Conservation (phyloP, 768 basidiomycete species). For the Coprinellus aureogranulatus region DNA sequence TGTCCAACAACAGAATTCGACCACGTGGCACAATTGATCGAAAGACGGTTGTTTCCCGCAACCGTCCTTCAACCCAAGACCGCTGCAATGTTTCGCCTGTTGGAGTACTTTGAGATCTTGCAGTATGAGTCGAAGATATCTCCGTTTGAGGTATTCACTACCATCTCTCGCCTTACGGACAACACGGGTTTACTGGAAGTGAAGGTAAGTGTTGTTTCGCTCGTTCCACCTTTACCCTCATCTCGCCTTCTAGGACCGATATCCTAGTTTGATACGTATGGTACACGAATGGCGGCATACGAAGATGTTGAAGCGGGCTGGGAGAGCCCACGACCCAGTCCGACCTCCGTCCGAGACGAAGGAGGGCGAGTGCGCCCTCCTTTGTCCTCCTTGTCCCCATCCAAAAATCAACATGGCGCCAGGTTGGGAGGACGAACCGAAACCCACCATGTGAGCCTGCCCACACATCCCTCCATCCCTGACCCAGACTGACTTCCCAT, state of each 20-base stretch:
- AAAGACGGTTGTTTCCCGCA: conserved; percentile 18
- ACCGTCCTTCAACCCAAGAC: conserved; percentile 7
- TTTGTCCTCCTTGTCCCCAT: conserved; percentile 26
- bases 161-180: neutral
- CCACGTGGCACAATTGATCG: conserved; percentile 19
- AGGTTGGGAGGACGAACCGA: conserved; percentile 7
- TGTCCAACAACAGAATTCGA: conserved; percentile 14
- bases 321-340: conserved; percentile 14
- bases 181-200: neutral
- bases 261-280: neutral
- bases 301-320: conserved; percentile 21
- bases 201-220: neutral
- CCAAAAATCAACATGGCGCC: conserved; percentile 17
- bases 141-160: neutral
- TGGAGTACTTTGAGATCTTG: neutral
- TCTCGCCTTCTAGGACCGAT: neutral
- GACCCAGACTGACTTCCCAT: too few species aligned
- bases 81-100: neutral
- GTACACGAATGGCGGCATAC: conserved; percentile 18
- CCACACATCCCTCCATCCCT: too few species aligned
- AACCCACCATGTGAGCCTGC: neutral
- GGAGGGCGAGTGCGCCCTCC: conserved; percentile 17
- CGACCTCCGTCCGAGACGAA: conserved; percentile 6
- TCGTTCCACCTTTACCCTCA: neutral
- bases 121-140: neutral